Evolutionary conservation across 2,329 filamentous ascomycete genomes (phyloP), one percentile per base, ranked within the genome.

Genomic region (Lomentospora prolificans): DNA sequence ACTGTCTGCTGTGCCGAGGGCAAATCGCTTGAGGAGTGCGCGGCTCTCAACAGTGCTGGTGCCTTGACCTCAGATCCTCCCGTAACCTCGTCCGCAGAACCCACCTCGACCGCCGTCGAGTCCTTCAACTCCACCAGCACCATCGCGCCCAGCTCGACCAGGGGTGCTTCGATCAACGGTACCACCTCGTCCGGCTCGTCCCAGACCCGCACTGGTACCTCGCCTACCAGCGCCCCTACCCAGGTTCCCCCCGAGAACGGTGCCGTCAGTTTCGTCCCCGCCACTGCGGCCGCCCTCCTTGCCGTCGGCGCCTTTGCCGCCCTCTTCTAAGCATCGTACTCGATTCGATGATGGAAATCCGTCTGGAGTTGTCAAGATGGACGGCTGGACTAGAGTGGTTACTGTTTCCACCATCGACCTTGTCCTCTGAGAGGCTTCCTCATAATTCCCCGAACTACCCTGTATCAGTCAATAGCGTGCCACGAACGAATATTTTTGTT

Each of bases 1-100:
- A 84, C 81, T 31, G 78, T 78, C 72, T 86, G 82, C 73, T 86
- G 82, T 68, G 80, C 80, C 44, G 69, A 82, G 46, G 72, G 70
- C 58, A 72, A 79, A 72, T 71, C 75, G 59, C 71, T 83, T 51
- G 68, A 67, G 25, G 68, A 76, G 50, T 86, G 82, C 67, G 81
- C 82, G 56, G 67, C 70, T 54, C 72, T 74, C 30, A 79, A 77
- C 55, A 67, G 67, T 46, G 68, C 72, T 53, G 71, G 76, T 59
- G 72, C 75, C 25, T 65, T 73, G 55, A 64, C 69, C 50, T 67
- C 71, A 8, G 68, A 66, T 9, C 62, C 70, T 25, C 60, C 66
- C 7, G 61, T 63, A 8, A 63, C 64, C 41, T 66, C 67, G 25
- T 62, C 63, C 51, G 30, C 53, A 19, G 51, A 41, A 33, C 19